phyloP scores from a whole-genome alignment of 2,329 filamentous ascomycete genomes.

The Lecanoromycetidae sp. region DNA sequence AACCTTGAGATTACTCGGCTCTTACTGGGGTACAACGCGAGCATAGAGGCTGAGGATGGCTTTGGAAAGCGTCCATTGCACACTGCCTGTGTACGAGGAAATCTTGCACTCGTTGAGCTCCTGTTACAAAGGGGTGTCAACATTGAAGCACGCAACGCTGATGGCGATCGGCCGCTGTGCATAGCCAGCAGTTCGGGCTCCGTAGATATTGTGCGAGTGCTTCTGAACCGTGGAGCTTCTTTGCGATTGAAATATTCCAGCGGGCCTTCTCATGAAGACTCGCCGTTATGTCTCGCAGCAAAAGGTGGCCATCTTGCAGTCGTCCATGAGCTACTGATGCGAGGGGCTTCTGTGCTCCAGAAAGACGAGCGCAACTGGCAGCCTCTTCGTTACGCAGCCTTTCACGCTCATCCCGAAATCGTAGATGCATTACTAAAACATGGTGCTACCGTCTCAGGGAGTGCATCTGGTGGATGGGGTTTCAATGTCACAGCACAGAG shows the following conservation, averaged over 20 bases:
- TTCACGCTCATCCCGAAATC: slow-evolving; percentile 27
- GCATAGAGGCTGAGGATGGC: slow-evolving; percentile 25
- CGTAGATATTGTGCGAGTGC: slow-evolving; percentile 24
- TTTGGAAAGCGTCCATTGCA: slow-evolving; percentile 25
- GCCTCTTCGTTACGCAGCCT: slow-evolving; percentile 29
- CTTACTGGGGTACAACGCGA: slow-evolving; percentile 25
- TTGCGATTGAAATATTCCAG: slow-evolving; percentile 22
- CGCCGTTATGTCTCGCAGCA: slow-evolving; percentile 29
- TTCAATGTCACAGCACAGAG: slow-evolving; percentile 9
- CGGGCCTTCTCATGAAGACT: slow-evolving; percentile 25
- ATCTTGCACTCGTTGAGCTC: slow-evolving; percentile 24
- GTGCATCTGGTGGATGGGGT: slow-evolving; percentile 8
- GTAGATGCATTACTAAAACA: slow-evolving; percentile 25
- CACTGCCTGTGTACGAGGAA: slow-evolving; percentile 24
- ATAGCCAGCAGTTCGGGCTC: slow-evolving; percentile 27
- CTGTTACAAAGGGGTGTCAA: slow-evolving; percentile 25
- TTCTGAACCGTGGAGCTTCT: slow-evolving; percentile 26
- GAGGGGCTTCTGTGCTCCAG: slow-evolving; percentile 26
- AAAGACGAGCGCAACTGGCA: slow-evolving; percentile 29
- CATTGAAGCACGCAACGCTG: slow-evolving; percentile 25
- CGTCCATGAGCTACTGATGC: slow-evolving; percentile 24
- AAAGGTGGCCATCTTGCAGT: slow-evolving; percentile 26
- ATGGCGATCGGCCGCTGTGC: slow-evolving; percentile 26
- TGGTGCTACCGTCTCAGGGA: slow-evolving; percentile 15
- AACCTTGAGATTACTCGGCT: slow-evolving; percentile 25